phyloP scores from a whole-genome alignment of 345 rosid genomes.

The Kandelia obovata region DNA sequence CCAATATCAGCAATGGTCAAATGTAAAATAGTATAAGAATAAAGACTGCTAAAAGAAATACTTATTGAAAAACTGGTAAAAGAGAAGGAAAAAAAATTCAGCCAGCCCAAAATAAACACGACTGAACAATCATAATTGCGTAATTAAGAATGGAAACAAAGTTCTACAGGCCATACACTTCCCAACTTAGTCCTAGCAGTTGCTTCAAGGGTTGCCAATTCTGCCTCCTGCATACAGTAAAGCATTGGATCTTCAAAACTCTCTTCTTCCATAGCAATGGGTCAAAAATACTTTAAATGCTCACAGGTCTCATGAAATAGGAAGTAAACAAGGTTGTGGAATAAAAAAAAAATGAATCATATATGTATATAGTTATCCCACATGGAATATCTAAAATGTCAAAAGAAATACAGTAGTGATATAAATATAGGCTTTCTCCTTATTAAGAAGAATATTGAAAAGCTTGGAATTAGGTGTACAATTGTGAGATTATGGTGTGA shows the following conservation, averaged over 20 bases:
- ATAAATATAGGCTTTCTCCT: too few relatives aligned
- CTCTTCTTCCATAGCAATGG: background rate
- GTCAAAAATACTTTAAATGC: background rate
- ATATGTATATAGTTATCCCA: too few relatives aligned
- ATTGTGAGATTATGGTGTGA: background rate
- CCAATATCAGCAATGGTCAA: background rate
- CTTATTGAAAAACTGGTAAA: too few relatives aligned
- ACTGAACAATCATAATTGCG: background rate
- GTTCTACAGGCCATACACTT: constrained; percentile 56
- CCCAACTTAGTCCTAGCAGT: constrained; percentile 72
- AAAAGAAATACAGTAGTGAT: too few relatives aligned
- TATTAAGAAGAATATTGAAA: background rate
- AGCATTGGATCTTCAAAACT: background rate
- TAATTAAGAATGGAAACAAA: constrained; percentile 15
- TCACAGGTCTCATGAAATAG: background rate
- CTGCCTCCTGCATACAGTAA: constrained; percentile 62
- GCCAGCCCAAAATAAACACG: background rate
- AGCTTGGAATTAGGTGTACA: background rate
- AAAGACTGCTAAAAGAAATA: too few relatives aligned
- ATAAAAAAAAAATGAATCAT: background rate
- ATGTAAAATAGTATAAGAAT: too few relatives aligned
- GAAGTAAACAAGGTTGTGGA: background rate
- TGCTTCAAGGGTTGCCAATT: constrained; percentile 88
- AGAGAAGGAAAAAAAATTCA: background rate
- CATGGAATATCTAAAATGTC: too few relatives aligned